Evolutionary conservation across 768 basidiomycete genomes (phyloP).

Genomic region (Boletus rubescentipes): DNA sequence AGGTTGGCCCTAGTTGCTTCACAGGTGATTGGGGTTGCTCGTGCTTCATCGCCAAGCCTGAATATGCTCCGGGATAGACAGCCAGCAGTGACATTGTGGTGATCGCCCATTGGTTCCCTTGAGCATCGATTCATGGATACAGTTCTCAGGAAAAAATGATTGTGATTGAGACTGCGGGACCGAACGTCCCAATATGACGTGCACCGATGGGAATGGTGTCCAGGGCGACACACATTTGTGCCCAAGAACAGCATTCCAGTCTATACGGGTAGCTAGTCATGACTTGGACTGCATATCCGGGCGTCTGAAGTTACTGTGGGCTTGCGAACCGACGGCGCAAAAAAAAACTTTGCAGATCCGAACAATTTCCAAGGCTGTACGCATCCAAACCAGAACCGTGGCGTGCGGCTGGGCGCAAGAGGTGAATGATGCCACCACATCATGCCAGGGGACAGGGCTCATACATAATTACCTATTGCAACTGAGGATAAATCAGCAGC

Average conservation of each 20-base stretch:
- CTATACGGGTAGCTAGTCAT: not conserved
- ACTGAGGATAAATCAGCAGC: too few species aligned
- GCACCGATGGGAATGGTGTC: not conserved
- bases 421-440: too few species aligned
- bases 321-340: not conserved
- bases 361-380: too few species aligned
- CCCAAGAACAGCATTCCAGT: not conserved
- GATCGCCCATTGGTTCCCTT: not conserved
- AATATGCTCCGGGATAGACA: too few species aligned
- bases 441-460: too few species aligned
- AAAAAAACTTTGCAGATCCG: not conserved
- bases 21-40: too few species aligned
- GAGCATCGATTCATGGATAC: not conserved
- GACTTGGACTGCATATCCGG: not conserved
- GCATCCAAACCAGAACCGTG: too few species aligned
- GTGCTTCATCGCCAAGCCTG: too few species aligned
- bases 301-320: not conserved
- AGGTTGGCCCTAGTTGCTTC: too few species aligned
- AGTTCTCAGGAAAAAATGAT: not conserved
- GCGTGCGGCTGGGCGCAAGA: too few species aligned
- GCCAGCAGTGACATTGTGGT: not conserved
- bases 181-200: not conserved
- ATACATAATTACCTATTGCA: too few species aligned
- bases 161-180: not conserved
- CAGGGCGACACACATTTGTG: not conserved